These are phyloP conservation scores for Papiliotrema nemorosa DNA, from an alignment of 1,284 basidiomycete species.

Conservation along the genomic window DNA sequence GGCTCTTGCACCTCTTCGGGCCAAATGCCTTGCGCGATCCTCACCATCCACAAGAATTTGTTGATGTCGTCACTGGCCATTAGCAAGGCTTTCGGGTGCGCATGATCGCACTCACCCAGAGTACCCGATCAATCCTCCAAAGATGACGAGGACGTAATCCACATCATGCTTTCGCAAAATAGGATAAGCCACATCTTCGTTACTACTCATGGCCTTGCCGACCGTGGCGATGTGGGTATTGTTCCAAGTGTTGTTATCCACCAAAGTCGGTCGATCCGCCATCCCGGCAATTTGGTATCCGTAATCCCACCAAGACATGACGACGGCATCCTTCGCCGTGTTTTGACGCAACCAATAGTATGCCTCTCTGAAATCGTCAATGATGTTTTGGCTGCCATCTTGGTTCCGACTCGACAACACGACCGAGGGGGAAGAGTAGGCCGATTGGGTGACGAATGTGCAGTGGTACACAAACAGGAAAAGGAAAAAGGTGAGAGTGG, in stretches of 20 bases:
- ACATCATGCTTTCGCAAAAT: conserved; percentile 97
- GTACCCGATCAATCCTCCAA: conserved; percentile 93
- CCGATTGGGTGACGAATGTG: conserved; percentile 91
- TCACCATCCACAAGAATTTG: conserved; percentile 99
- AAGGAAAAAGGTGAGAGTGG: conserved; percentile 75
- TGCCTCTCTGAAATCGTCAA: conserved; percentile 99
- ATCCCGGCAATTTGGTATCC: conserved; percentile 99
- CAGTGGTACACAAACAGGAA: conserved; percentile 91
- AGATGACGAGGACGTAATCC: conserved; percentile 96
- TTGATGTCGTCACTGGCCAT: conserved; percentile 81
- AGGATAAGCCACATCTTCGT: conserved; percentile 93
- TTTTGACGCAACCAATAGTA: conserved; percentile 99
- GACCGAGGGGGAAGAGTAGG: conserved; percentile 97
- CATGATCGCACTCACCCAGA: conserved; percentile 58
- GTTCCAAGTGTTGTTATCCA: conserved; percentile 99
- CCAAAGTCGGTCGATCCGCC: conserved; percentile 78
- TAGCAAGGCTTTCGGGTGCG: background rate
- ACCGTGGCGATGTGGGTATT: conserved; percentile 98
- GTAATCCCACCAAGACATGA: conserved; percentile 99
- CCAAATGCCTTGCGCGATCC: conserved; percentile 98
- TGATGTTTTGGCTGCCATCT: conserved; percentile 90
- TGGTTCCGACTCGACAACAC: conserved; percentile 77
- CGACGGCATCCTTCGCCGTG: conserved; percentile 83
- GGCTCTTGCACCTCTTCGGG: conserved; percentile 95
- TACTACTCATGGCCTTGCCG: conserved; percentile 93